Evolutionary conservation across 1,284 basidiomycete species (phyloP).

Genomic region (Termitomyces sp.): DNA sequence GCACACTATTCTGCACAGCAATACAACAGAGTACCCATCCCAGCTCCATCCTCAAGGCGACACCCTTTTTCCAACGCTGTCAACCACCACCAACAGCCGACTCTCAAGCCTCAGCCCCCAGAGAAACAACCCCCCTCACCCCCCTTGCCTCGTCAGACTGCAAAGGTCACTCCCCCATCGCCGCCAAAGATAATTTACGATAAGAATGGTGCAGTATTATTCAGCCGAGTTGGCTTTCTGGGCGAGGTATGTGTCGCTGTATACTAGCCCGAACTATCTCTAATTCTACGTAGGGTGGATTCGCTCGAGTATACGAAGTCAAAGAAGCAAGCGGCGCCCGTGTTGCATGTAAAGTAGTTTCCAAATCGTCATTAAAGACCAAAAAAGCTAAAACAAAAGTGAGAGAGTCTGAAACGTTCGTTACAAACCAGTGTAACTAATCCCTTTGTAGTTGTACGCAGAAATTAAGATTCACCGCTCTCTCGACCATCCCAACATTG

Average conservation of each 20-base stretch:
- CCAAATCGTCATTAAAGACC: conserved; percentile 77
- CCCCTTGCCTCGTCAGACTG: conserved; percentile 72
- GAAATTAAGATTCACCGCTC: conserved; percentile 98
- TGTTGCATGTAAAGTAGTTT: conserved; percentile 86
- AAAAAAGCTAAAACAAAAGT: conserved; percentile 94
- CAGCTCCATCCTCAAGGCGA: conserved; percentile 25
- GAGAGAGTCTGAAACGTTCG: conserved; percentile 18
- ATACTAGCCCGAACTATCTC: background rate
- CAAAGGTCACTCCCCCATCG: conserved; percentile 75
- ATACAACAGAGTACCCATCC: conserved; percentile 24
- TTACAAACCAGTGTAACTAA: background rate
- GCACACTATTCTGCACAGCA: conserved; percentile 31
- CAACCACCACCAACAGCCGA: conserved; percentile 29
- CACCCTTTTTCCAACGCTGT: conserved; percentile 34
- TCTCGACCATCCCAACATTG: conserved; percentile 89
- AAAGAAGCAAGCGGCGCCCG: conserved; percentile 61
- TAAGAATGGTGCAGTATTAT: conserved; percentile 52
- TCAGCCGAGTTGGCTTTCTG: conserved; percentile 72
- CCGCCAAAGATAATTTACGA: conserved; percentile 78
- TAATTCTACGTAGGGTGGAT: conserved; percentile 63
- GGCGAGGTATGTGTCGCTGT: conserved; percentile 64
- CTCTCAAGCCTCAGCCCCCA: conserved; percentile 23
- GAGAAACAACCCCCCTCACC: conserved; percentile 44
- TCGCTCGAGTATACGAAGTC: conserved; percentile 88
- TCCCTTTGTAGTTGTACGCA: conserved; percentile 73